phyloP scores from a whole-genome alignment of 2,329 filamentous ascomycete species.

The Anthostomella pinea region DNA sequence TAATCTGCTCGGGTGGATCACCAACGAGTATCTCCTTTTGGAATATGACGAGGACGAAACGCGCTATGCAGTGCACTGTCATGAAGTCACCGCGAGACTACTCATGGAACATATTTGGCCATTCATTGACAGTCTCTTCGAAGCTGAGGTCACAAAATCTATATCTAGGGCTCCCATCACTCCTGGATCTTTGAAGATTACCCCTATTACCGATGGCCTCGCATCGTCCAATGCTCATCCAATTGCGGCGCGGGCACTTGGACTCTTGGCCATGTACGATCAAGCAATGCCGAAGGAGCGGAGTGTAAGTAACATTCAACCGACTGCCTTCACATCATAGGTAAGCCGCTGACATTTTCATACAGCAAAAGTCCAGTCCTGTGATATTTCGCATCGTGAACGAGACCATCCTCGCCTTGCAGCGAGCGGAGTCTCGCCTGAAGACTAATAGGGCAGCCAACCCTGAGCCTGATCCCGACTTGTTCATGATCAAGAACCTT shows the following conservation, averaged over 20 bases:
- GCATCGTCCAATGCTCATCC: conserved; percentile 58
- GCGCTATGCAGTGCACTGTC: conserved; percentile 50
- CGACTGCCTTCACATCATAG: not conserved
- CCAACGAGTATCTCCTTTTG: conserved; percentile 54
- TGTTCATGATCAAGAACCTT: conserved; percentile 93
- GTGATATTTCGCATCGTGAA: conserved; percentile 73
- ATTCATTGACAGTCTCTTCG: conserved; percentile 53
- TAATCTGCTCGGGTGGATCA: conserved; percentile 55
- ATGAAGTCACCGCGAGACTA: conserved; percentile 54
- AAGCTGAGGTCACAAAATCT: conserved; percentile 53
- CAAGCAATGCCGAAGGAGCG: conserved; percentile 62
- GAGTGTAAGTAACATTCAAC: conserved; percentile 44
- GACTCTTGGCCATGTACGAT: conserved; percentile 60
- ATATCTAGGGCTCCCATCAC: conserved; percentile 48
- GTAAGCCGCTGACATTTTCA: conserved; percentile 13
- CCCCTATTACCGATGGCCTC: conserved; percentile 45
- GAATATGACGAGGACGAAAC: conserved; percentile 57
- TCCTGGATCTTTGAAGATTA: conserved; percentile 49
- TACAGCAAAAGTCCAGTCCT: conserved; percentile 50
- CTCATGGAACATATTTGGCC: conserved; percentile 58
- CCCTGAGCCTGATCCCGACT: conserved; percentile 67
- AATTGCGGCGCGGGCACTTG: conserved; percentile 55
- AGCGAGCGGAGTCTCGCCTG: conserved; percentile 71
- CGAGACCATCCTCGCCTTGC: conserved; percentile 80
- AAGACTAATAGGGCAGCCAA: conserved; percentile 53